Evolutionary conservation across 208 protist species (phyloP), one percentile per base, ranked within the genome.

Genomic region (Trypanosoma vivax): DNA sequence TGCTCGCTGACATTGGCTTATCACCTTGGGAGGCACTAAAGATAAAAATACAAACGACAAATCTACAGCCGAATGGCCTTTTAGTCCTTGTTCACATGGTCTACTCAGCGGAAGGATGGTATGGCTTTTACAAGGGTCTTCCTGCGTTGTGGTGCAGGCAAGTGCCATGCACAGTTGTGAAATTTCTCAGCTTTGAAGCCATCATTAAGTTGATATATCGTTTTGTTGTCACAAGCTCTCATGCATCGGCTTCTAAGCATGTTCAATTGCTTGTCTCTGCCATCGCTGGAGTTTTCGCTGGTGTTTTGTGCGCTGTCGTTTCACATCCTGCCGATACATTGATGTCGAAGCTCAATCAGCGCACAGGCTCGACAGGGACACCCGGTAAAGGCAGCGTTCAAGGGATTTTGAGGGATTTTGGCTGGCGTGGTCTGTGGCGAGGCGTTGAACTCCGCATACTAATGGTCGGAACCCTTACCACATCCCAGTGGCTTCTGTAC

Each of bases 321-420:
- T 98, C 96, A 9, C 96, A 98, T 67, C 96, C 96, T 11, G 94
- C 94, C 18, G 96, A 98, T 65, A 95, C 89, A 9, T 41, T 98
- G n/a, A 60, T 98, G 11, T 97, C 94, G 5, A 84, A 82, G 50
- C 42, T 97, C 18, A 95, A 83, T 49, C 73, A 79, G 23, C 65
- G 60, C 34, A 29, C 41, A 16, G 63, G 31, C n/a, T 30, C 30
- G 4, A n/a, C 21, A 2, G 14, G 24, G 14, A 16, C 2, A 3
- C 2, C 47, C 42, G 29, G 13, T 43, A 65, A 53, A 45, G 63
- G 35, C 18, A 56, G 34, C 19, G 9, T 69, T 9, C 51, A n/a
- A n/a, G 3, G 24, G 16, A n/a, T 81, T 29, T 23, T 70, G 35
- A 49, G 46, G 2, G 51, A 52, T 25, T 21, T 75, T 6, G 71